Evolutionary conservation across 1,139 yeast species (phyloP), one percentile per base, ranked within the genome.

Genomic region (Pichia sp.): DNA sequence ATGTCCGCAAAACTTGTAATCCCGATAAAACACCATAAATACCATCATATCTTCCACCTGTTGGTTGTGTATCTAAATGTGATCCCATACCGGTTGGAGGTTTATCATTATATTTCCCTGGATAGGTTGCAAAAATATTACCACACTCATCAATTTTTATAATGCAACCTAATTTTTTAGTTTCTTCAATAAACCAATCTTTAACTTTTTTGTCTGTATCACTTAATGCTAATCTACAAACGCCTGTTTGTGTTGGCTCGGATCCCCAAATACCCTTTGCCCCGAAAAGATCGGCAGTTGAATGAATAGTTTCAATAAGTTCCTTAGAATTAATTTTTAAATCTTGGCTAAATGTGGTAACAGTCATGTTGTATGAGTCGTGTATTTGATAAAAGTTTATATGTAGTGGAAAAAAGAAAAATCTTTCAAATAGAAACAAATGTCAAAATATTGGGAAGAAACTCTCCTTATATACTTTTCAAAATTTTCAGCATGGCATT

Each of bases 1-100:
- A 62, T 4, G 87, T 80, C 50, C 87, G 66, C 51, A 82, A 60
- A 5, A 82, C 78, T 59, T 82, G 87, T 36, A 82, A 64, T 0
- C 87, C 89, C 10, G 82, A 64, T 41, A 81, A 66, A 6, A 82
- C 89, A 24, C 89, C 90, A 33, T 73, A 70, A 37, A 80, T 76
- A 30, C 89, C 90, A 56, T 82, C 89, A 56, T 81, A 82, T 49
- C 86, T 67, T 6, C 89, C 89, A 30, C 89, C 89, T 6, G 80
- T 79, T n/a, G 89, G 89, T 62, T 82, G 89, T 1, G 89, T 82
- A 56, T 82, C 89, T 47, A 82, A 63, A 61, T 82, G 89, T 0
- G 87, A 80, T 0, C 90, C 89, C 50, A 82, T 78, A 11, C 77
- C 87, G 2, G 81, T 80, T 11, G 89, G 84, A 6, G 70, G 59